Evolutionary conservation across 805 yeast species (phyloP).

Genomic region (Pichia rugopelliculosa): DNA sequence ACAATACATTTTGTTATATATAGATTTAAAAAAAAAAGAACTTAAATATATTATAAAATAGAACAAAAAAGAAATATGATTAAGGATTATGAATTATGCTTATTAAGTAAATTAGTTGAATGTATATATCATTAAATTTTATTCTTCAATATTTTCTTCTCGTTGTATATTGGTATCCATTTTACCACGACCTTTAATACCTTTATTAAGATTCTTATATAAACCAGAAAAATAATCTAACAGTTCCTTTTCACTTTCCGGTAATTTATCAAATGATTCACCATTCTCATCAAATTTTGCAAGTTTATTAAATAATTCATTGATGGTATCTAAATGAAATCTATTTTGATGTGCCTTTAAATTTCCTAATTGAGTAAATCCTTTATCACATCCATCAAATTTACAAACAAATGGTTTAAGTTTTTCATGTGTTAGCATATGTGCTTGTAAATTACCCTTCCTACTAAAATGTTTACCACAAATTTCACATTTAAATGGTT

Average conservation of each 20-base stretch:
- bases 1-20: no score
- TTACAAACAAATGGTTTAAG: conserved; percentile 73
- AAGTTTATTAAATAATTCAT: conserved; percentile 54
- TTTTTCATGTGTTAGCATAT: conserved; percentile 72
- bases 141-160: no score
- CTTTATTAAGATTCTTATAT: conserved; percentile 84
- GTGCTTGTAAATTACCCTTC: conserved; percentile 89
- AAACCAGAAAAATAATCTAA: conserved; percentile 72
- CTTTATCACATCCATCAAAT: conserved; percentile 73
- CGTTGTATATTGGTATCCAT: no score
- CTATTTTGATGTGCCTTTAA: conserved; percentile 91
- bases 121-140: no score
- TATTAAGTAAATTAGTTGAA: no score
- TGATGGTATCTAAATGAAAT: conserved; percentile 70
- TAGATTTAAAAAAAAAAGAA: background rate
- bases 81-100: no score
- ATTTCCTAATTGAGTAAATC: conserved; percentile 88
- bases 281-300: conserved; percentile 51
- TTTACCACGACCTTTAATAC: conserved; percentile 87
- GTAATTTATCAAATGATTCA: conserved; percentile 36
- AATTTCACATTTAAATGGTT: conserved; percentile 73
- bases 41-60: no score
- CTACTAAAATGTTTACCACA: conserved; percentile 78
- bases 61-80: no score
- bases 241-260: conserved; percentile 58